Percentiles rank a stretch among this genome's conserved stretches.
Evolutionary conservation across 495 filamentous ascomycete genomes (phyloP).

Genomic region (Pyronema omphalodes): DNA sequence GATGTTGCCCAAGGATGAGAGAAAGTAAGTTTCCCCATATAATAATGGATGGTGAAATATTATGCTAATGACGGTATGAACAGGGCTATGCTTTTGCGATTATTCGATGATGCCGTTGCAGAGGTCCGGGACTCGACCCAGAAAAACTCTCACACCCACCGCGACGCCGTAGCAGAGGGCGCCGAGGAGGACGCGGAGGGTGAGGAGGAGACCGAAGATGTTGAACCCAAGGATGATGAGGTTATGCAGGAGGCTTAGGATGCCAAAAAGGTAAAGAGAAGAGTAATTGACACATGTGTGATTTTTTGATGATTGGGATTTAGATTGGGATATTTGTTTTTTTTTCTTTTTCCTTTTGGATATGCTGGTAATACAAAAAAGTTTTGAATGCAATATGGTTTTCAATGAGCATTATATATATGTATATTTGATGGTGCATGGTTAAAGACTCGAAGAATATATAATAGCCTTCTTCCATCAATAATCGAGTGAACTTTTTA

Average conservation of each 20-base stretch:
- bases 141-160: constrained; percentile 18
- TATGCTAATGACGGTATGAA: constrained; percentile 1
- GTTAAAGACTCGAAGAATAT: too few species aligned
- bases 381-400: too few species aligned
- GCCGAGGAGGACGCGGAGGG: constrained; percentile 8
- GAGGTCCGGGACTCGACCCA: constrained; percentile 43
- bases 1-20: constrained; percentile 94
- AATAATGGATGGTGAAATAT: background rate
- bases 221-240: background rate
- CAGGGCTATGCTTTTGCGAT: constrained; percentile 67
- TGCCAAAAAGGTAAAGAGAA: too few species aligned
- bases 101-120: constrained; percentile 62
- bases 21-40: constrained; percentile 27
- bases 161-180: constrained; percentile 26
- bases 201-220: constrained; percentile 5
- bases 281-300: too few species aligned
- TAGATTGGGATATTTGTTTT: too few species aligned
- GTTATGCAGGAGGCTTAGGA: constrained; percentile 1
- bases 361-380: too few species aligned
- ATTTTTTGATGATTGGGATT: too few species aligned
- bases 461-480: too few species aligned
- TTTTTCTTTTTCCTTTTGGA: too few species aligned
- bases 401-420: too few species aligned
- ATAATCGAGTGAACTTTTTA: too few species aligned
- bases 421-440: too few species aligned